Conservation (phyloP, 768 basidiomycete genomes). For the Xerocomellus chrysenteron region DNA sequence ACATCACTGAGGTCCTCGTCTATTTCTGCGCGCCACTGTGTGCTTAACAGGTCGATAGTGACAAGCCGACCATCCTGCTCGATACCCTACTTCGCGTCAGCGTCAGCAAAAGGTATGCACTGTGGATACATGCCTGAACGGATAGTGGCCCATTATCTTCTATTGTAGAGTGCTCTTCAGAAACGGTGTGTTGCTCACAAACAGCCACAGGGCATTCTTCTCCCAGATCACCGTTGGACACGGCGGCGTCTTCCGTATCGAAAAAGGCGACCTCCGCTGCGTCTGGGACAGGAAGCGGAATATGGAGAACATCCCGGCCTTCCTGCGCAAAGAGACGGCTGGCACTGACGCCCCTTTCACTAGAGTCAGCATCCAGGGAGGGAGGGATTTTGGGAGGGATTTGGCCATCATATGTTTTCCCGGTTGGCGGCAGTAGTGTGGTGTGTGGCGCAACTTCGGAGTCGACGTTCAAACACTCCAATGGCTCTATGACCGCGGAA, state of each 20-base stretch:
- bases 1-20: neutral
- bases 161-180: neutral
- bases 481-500: neutral
- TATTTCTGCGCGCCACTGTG: neutral
- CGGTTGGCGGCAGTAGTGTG: neutral
- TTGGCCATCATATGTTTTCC: neutral
- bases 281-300: conserved; percentile 17
- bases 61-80: conserved; percentile 1
- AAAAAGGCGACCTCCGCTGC: conserved; percentile 19
- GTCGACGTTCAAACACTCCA: neutral
- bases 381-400: neutral
- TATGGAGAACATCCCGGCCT: conserved; percentile 1
- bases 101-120: neutral
- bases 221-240: neutral
- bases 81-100: neutral
- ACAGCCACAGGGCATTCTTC: neutral
- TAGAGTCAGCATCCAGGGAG: neutral
- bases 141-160: neutral
- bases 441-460: neutral
- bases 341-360: neutral
- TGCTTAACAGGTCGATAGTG: neutral
- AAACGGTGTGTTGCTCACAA: neutral
- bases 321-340: neutral
- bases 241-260: neutral
- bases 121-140: conserved; percentile 1